Base-by-base conservation (phyloP, 2,329 filamentous ascomycete genomes). In the Penicillium palitans region DNA sequence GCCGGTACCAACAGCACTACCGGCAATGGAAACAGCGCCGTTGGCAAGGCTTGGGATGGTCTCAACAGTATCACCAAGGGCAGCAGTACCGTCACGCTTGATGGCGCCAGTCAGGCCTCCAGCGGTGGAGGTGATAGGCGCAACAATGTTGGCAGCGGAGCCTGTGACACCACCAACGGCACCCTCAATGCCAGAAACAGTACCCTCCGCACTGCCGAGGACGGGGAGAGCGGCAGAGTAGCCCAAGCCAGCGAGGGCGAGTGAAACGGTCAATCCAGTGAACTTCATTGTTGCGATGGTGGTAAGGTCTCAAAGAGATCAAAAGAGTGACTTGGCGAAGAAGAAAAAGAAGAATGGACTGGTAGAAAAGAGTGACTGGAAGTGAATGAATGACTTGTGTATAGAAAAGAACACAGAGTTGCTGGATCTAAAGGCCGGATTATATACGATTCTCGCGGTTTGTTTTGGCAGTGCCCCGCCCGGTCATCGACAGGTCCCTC, bases 211-310 rank as follows among this genome's bases (percentile, higher is more conserved):
- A 17, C 42, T 41, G 33, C 52, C 49, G 29, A 65, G 39, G 25
- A 45, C 21, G 29, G 73, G 72, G 31, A 75, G 59, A 44, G 70
- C 70, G 35, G 66, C 67, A 31, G 71, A 66, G 40, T 67, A 69
- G 46, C 66, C 68, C 59, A 67, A 57, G 61, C 71, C 63, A 54
- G 68, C 68, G 52, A 74, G 42, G 42, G 71, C 71, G 27, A 75
- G 61, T 37, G 72, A 68, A 53, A 69, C 55, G 41, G 69, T 48
- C 52, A 75, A 63, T 66, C 69, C 69, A 62, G 70, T 70, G 68
- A 75, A 70, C 70, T 74, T 75, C 73, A 75, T 75, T 59, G 42
- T 73, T 58, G 57, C 57, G 51, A 48, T 64, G 44, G 42, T 56
- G 15, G 2, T 5, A 45, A 44, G 25, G 27, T 41, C 9, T 52